Evolutionary conservation across 345 rosid species (phyloP).

Genomic region (Mallotus nudiflorus): DNA sequence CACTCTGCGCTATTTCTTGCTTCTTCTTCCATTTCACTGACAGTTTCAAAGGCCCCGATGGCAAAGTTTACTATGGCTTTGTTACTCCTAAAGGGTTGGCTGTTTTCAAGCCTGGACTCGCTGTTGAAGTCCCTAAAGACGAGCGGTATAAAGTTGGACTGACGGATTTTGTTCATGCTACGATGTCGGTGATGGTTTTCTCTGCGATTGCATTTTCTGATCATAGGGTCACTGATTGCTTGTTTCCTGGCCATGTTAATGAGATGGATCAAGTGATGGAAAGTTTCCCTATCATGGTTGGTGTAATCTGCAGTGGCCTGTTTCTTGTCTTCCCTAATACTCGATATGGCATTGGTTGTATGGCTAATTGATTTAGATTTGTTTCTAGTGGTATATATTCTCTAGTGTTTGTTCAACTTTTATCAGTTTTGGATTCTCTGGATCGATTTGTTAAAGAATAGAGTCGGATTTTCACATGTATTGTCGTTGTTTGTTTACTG

Average conservation of each 20-base stretch:
- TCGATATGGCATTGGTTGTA: slow-evolving; percentile 67
- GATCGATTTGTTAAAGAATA: not conserved
- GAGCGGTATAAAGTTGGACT: slow-evolving; percentile 58
- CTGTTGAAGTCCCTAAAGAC: slow-evolving; percentile 42
- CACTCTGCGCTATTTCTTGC: slow-evolving; percentile 62
- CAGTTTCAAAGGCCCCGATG: slow-evolving; percentile 63
- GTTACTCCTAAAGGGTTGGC: slow-evolving; percentile 67
- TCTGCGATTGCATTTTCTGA: slow-evolving; percentile 72
- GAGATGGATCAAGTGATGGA: slow-evolving; percentile 86
- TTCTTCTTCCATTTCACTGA: slow-evolving; percentile 81
- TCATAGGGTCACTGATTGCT: slow-evolving; percentile 53
- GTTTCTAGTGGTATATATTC: not conserved
- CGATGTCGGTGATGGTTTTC: slow-evolving; percentile 76
- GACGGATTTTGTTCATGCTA: slow-evolving; percentile 65
- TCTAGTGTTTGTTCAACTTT: not conserved
- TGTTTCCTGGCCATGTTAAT: slow-evolving; percentile 64
- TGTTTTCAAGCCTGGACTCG: slow-evolving; percentile 63
- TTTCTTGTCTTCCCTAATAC: slow-evolving; percentile 70
- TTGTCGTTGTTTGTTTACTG: not conserved
- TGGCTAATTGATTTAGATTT: slow-evolving; percentile 41
- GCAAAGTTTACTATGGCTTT: slow-evolving; percentile 64
- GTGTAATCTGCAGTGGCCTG: slow-evolving; percentile 64
- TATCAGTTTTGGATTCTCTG: not conserved
- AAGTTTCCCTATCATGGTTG: slow-evolving; percentile 78
- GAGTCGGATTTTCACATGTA: not conserved